A percentile compares a stretch with the other conserved stretches of the same genome.
phyloP scores from a whole-genome alignment of 176 grass and related monocot species.

The Aegilops sharonensis region DNA sequence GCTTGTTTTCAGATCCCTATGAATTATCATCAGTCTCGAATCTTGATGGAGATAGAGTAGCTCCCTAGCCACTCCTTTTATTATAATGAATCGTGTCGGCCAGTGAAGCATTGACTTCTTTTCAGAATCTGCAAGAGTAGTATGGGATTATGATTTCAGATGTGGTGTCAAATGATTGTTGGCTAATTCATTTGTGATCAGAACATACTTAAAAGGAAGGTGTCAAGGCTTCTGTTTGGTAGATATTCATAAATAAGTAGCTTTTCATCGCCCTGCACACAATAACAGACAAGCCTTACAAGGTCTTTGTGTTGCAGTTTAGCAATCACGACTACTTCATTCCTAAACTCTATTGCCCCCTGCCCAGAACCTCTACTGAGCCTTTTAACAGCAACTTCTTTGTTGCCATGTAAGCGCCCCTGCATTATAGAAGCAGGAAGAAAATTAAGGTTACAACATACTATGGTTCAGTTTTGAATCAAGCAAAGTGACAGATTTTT shows the following conservation, averaged over 20 bases:
- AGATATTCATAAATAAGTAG: slow-evolving; percentile 37
- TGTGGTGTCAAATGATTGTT: neutral
- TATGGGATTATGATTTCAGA: neutral
- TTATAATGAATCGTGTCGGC: slow-evolving; percentile 44
- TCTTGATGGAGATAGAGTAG: slow-evolving; percentile 58
- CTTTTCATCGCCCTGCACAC: slow-evolving; percentile 37
- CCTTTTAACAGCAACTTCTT: slow-evolving; percentile 50
- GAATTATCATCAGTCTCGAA: slow-evolving; percentile 53
- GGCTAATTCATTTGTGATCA: neutral
- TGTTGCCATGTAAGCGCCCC: slow-evolving; percentile 25
- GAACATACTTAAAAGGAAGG: slow-evolving; percentile 27
- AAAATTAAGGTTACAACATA: neutral
- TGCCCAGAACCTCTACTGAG: slow-evolving; percentile 36
- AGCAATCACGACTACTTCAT: slow-evolving; percentile 29
- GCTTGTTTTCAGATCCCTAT: slow-evolving; percentile 54
- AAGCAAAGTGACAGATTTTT: neutral
- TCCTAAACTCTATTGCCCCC: slow-evolving; percentile 33
- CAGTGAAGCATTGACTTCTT: slow-evolving; percentile 27
- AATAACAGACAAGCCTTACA: slow-evolving; percentile 30
- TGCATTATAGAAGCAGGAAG: neutral
- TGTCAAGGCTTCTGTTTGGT: slow-evolving; percentile 33
- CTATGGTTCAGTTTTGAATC: neutral
- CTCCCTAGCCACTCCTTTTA: slow-evolving; percentile 46
- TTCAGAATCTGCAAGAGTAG: slow-evolving; percentile 26
- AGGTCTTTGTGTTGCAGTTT: slow-evolving; percentile 35